phyloP scores from a whole-genome alignment of 2,329 filamentous ascomycete species.

The Cordyceps pruinosa region DNA sequence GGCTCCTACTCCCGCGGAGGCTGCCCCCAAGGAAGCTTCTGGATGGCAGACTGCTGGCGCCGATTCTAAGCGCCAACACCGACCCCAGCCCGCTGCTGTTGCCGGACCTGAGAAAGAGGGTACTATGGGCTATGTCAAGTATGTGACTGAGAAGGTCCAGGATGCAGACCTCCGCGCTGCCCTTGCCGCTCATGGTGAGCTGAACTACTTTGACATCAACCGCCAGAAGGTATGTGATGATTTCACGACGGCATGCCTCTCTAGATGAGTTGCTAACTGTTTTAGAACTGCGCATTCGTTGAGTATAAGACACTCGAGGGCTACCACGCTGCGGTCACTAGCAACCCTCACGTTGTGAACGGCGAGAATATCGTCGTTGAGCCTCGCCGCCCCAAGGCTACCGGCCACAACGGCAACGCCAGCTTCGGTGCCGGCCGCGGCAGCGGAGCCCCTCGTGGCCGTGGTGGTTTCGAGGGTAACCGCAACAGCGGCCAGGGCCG shows the following conservation, averaged over 20 bases:
- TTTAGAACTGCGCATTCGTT: constrained; percentile 90
- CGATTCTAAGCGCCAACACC: constrained; percentile 78
- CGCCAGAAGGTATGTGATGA: constrained; percentile 65
- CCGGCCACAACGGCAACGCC: constrained; percentile 58
- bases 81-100: constrained; percentile 58
- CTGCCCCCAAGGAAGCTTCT: constrained; percentile 41
- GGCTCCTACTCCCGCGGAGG: constrained; percentile 25
- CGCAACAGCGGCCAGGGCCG: constrained; percentile 61
- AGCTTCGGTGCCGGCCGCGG: constrained; percentile 59
- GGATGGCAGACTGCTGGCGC: constrained; percentile 82
- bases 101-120: constrained; percentile 62
- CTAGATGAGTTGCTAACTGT: constrained; percentile 16
- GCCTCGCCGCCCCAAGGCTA: constrained; percentile 73
- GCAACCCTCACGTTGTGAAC: constrained; percentile 80
- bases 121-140: constrained; percentile 88
- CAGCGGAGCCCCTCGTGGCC: constrained; percentile 54
- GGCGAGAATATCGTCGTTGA: constrained; percentile 81
- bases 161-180: constrained; percentile 62
- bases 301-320: constrained; percentile 78
- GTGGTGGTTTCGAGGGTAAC: constrained; percentile 63
- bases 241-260: not conserved
- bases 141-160: constrained; percentile 83
- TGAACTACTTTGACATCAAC: constrained; percentile 71
- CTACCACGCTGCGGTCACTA: constrained; percentile 74
- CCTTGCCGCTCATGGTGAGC: constrained; percentile 64